Evolutionary conservation across 1,284 basidiomycete genomes (phyloP), one percentile per base, ranked within the genome.

Genomic region (Trichosporon sp.): DNA sequence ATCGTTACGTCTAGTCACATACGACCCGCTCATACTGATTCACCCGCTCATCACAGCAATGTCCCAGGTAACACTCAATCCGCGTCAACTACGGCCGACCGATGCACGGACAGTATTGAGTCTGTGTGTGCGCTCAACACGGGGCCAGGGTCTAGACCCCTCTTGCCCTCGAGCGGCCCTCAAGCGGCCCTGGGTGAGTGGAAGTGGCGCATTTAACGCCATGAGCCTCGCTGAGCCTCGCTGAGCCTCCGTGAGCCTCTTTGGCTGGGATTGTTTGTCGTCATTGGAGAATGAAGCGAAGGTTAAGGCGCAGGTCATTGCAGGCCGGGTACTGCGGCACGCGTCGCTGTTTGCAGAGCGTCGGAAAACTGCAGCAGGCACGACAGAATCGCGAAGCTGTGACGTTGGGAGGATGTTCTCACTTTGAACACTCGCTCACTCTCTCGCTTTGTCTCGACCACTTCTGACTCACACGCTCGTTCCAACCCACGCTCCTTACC

Each of bases 371-470:
- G 26, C 26, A 26, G 26, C 26, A 26, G 26, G 26, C 26, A 26
- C 26, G 26, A 26, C 26, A 26, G 26, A 26, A 26, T 26, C 26
- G 26, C 26, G 26, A 26, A 26, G 26, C 26, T 46, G 43, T 46
- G 10, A 40, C 8, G 8, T 43, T 14, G 40, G 4, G 10, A 16
- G 40, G 14, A 5, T 46, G 14, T 1, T n/a, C 4, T 14, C 43
- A 5, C n/a, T 4, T 5, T n/a, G 16, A n/a, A n/a, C 16, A 8
- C 5, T 46, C 31, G 32, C 43, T 54, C 32, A 26, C 68, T 71
- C 69, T 16, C 67, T 54, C 46, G 43, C 43, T 46, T 14, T 46
- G 26, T 26, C 26, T 26, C 26, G 43, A 37, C 61, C 37, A 37
- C 63, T 56, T 56, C 19, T 4, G 4, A 56, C 51, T 11, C 51